These are phyloP conservation scores for Phytopythium chamaehyphon DNA, from an alignment of 352 stramenopile genomes.

Conservation along the genomic window DNA sequence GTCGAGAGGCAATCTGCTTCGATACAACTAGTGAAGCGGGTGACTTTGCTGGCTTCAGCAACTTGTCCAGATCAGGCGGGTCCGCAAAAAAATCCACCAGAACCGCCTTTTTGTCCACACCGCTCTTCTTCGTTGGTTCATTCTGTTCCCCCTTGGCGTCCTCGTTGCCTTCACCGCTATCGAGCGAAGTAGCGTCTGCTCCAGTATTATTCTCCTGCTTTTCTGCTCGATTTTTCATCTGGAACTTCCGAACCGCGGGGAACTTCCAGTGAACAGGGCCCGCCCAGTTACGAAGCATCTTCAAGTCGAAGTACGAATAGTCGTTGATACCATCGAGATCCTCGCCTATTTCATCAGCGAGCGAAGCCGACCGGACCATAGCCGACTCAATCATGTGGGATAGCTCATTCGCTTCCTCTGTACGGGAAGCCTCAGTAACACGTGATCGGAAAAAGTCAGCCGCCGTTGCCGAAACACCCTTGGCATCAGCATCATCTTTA, in stretches of 20 bases:
- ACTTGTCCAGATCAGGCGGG: constrained; percentile 33
- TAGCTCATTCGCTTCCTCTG: constrained; percentile 53
- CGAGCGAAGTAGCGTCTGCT: constrained; percentile 16
- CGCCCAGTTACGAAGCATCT: constrained; percentile 81
- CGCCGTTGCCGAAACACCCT: constrained; percentile 28
- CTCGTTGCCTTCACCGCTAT: constrained; percentile 27
- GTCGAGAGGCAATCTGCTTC: constrained; percentile 46
- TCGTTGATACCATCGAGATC: constrained; percentile 44
- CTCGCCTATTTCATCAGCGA: constrained; percentile 39
- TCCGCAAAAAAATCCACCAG: constrained; percentile 61
- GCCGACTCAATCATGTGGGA: constrained; percentile 75
- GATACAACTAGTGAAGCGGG: constrained; percentile 33
- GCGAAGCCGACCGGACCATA: constrained; percentile 47
- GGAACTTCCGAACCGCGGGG: constrained; percentile 42
- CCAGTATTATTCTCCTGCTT: constrained; percentile 19
- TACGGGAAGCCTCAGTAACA: constrained; percentile 31
- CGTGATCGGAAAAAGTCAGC: constrained; percentile 63
- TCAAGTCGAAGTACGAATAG: constrained; percentile 83
- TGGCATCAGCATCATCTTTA: constrained; percentile 17
- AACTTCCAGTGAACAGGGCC: constrained; percentile 77
- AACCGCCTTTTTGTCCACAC: constrained; percentile 36
- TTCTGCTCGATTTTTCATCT: constrained; percentile 25
- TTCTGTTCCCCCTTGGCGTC: constrained; percentile 22
- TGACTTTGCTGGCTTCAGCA: constrained; percentile 38
- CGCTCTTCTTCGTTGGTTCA: constrained; percentile 11